Evolutionary conservation across 1,139 yeast species (phyloP).

Genomic region (Yamadazyma conglobata): DNA sequence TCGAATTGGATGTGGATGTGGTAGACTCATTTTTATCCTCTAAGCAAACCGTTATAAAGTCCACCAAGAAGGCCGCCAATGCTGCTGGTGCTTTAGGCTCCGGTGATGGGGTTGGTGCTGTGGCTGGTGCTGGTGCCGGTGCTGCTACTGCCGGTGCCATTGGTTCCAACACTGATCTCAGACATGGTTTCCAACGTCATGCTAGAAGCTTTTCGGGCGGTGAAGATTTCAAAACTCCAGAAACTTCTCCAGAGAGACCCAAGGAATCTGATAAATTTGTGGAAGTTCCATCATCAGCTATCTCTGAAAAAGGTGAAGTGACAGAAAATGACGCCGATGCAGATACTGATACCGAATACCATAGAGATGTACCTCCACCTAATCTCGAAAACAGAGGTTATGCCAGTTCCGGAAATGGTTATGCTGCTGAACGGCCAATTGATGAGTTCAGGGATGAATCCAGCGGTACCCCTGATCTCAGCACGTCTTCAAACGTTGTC

Average conservation of each 20-base stretch:
- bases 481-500: constrained; percentile 1
- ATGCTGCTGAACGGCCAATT: constrained; percentile 3
- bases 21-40: constrained; percentile 32
- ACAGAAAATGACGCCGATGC: constrained; percentile 17
- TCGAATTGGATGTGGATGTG: constrained; percentile 52
- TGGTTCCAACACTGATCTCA: constrained; percentile 12
- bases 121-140: constrained; percentile 5
- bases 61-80: constrained; percentile 14
- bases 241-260: constrained; percentile 32
- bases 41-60: constrained; percentile 16
- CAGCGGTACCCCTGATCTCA: constrained; percentile 15
- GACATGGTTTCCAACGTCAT: constrained; percentile 28
- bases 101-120: constrained; percentile 1
- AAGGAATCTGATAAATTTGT: constrained; percentile 21
- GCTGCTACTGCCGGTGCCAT: constrained; percentile 15
- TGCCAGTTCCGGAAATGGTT: constrained; percentile 7
- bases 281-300: constrained; percentile 28
- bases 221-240: constrained; percentile 44
- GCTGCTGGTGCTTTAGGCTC: constrained; percentile 5
- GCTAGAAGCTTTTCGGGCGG: constrained; percentile 41
- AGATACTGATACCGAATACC: constrained; percentile 2
- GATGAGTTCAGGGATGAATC: constrained; percentile 12
- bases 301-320: constrained; percentile 20
- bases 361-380: constrained; percentile 4
- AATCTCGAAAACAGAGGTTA: neutral